These are phyloP conservation scores for Tricholomella constricta DNA, from an alignment of 768 basidiomycete genomes.

Conservation along the genomic window DNA sequence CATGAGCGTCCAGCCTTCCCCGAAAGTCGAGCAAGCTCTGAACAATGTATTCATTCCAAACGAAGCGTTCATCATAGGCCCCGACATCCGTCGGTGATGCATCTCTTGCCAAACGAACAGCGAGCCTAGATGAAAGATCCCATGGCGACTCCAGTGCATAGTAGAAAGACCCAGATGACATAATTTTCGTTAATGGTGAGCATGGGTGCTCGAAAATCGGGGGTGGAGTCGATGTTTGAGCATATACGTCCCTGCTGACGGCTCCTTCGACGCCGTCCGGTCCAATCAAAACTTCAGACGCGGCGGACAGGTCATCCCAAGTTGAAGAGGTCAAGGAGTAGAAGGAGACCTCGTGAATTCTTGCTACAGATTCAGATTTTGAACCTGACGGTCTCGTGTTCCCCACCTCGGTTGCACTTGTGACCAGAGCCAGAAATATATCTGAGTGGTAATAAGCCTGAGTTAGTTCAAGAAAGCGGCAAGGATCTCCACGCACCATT, in stretches of 20 bases:
- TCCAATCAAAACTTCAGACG: conserved; percentile 50
- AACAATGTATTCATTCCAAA: conserved; percentile 95
- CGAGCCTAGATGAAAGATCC: conserved; percentile 87
- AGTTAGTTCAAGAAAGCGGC: background rate
- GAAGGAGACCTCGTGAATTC: conserved; percentile 88
- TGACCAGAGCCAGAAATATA: conserved; percentile 83
- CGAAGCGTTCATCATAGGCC: conserved; percentile 81
- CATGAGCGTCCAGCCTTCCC: conserved; percentile 66
- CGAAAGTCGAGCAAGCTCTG: conserved; percentile 88
- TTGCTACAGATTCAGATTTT: conserved; percentile 68
- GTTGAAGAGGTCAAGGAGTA: conserved; percentile 80
- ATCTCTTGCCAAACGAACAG: conserved; percentile 64
- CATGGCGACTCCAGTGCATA: conserved; percentile 81
- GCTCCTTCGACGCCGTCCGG: conserved; percentile 57
- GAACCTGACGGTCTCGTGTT: conserved; percentile 62
- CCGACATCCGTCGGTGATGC: conserved; percentile 47
- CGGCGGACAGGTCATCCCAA: conserved; percentile 77
- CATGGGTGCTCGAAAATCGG: conserved; percentile 90
- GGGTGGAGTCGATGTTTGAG: conserved; percentile 40
- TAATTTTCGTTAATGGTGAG: conserved; percentile 82
- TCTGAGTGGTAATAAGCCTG: conserved; percentile 46
- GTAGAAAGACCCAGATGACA: conserved; percentile 93
- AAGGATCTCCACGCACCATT: conserved; percentile 48
- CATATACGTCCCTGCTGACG: conserved; percentile 50
- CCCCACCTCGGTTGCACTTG: conserved; percentile 74